Base-by-base conservation (phyloP, 805 yeast genomes). In the Sungouiozyma ichnusensis region DNA sequence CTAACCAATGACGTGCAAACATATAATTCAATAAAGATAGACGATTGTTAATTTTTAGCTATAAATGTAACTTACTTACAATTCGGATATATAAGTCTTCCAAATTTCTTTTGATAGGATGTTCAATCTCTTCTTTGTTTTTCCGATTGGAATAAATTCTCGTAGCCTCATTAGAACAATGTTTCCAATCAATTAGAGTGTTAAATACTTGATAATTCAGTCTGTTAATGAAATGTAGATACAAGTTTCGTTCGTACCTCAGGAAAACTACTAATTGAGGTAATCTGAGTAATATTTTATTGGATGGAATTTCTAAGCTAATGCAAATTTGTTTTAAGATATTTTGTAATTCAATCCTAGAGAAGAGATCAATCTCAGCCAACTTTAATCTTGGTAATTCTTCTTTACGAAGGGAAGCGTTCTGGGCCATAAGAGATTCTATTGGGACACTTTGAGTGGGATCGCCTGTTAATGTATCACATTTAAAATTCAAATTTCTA, bases 241-340 rank as follows among this genome's bases (percentile, higher is more conserved):
- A 52, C 4, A 59, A 43, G 4, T 52, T 51, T 36, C 61, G 58
- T 27, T 55, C 61, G 29, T 57, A 52, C 20, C 48, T 51, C 15
- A 63, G 43, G 14, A 51, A 45, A 2, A 51, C 48, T 2, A 49
- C 58, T 9, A 64, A 51, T 13, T 51, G 39, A 3, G 64, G 57
- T 8, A 66, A 46, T 31, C 45, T 47, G 31, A 50, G 43, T 29
- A 52, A 48, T 7, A 62, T 44, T 35, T 60, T 50, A 13, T 57
- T 43, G 35, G 50, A 57, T 14, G 69, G 67, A 15, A 64, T 55
- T 13, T 54, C 54, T 36, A 65, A 52, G 20, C 58, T 44, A 2
- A 62, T 44, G 36, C 63, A 45, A 7, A 65, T 43, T 45, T 64
- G 58, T 44, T 65, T 66, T 20, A 65, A 48, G 3, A 60, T 47